Evolutionary conservation across 2,329 filamentous ascomycete species (phyloP).

Genomic region (Monosporascus sp.): DNA sequence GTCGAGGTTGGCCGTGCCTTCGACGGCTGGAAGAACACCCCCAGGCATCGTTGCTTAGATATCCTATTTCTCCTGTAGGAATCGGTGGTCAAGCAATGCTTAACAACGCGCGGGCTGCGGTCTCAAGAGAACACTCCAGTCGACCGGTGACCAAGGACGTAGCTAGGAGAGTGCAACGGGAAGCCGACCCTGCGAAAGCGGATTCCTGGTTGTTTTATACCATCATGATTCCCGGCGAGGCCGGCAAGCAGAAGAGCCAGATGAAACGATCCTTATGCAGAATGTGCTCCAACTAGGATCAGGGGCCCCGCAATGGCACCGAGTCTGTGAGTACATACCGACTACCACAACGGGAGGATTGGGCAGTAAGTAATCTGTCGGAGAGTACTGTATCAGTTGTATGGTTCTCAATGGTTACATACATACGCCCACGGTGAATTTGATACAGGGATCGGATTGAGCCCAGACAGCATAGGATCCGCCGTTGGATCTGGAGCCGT

Average conservation of each 20-base stretch:
- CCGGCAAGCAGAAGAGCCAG: neutral
- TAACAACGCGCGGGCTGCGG: conserved; percentile 12
- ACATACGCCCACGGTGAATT: conserved; percentile 3
- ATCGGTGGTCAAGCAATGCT: conserved; percentile 9
- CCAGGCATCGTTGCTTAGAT: conserved; percentile 22
- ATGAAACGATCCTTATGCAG: neutral
- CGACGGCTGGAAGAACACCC: conserved; percentile 15
- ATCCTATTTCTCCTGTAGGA: neutral
- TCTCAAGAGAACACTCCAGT: neutral
- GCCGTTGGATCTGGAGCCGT: conserved; percentile 13
- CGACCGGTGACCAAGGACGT: no score
- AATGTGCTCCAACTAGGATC: neutral
- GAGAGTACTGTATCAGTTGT: neutral
- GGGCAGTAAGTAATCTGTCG: neutral
- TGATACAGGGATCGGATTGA: conserved; percentile 17
- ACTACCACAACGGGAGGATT: neutral
- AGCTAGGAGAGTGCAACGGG: no score
- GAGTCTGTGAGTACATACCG: neutral
- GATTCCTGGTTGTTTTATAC: no score
- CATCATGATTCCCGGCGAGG: neutral
- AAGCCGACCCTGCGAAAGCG: no score
- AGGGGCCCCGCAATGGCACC: neutral
- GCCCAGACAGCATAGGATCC: conserved; percentile 19
- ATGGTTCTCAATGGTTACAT: conserved; percentile 14
- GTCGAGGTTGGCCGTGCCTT: conserved; percentile 44